Evolutionary conservation across 1,139 yeast species (phyloP), one percentile per base, ranked within the genome.

Genomic region (Saccharomycopsis phalli): DNA sequence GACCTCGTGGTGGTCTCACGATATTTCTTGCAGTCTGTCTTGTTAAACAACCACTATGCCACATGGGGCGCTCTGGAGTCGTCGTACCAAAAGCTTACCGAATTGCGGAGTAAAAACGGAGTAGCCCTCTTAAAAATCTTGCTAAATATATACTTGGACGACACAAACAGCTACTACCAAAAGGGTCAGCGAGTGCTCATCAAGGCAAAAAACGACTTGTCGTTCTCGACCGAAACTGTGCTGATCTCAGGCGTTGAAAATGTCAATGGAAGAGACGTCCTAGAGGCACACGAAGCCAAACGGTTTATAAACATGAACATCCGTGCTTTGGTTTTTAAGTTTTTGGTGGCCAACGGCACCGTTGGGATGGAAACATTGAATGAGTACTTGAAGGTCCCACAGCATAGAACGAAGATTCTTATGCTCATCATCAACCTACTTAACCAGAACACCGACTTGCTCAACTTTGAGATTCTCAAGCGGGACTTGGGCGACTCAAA

Each of bases 301-400:
- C 51, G 75, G 23, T 69, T 68, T 47, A 57, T 69, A 11, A 63
- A 58, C 39, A 51, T 54, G 32, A 69, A 69, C 47, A 57, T 68
- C 42, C 40, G 53, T 14, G 44, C 46, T 1, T 37, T 69, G 2
- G 51, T 69, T 5, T 46, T 49, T 3, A 62, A 60, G n/a, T 67
- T 59, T 53, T 69, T 65, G 2, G 40, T 53, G 17, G 50, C 51
- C 22, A 51, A 58, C 34, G 57, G 68, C 0, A 36, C 36, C 25
- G 41, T 40, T 1, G 66, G 61, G 44, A 60, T 64, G 42, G 44
- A 49, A 2, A 37, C 65, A 6, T 42, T 67, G 13, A 54, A 62
- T 46, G 49, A 51, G 2, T 56, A 54, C 38, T 52, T 68, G 27
- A 31, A 44, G 7, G 31, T 43, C 3, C 53, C 62, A 1, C 38